Conservation (phyloP, 2,329 filamentous ascomycete genomes). For the Aspergillus udagawae region DNA sequence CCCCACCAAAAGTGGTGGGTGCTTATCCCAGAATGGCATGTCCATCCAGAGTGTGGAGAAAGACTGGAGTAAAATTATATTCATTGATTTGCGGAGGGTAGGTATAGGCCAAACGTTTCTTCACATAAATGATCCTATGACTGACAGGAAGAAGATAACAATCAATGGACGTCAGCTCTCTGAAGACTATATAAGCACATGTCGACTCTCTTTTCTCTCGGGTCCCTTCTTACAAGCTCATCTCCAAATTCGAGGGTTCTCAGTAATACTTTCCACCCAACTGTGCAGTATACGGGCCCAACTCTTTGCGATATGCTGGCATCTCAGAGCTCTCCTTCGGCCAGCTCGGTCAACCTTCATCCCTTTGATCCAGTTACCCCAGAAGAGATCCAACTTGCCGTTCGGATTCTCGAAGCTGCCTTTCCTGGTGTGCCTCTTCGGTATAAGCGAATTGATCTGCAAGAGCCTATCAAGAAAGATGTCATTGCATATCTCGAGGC, state of each 20-base stretch:
- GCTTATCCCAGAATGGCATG: conserved; percentile 24
- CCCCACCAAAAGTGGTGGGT: not conserved
- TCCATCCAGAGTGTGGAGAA: conserved; percentile 19
- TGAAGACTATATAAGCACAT: not conserved
- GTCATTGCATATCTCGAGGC: conserved; percentile 59
- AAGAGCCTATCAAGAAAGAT: conserved; percentile 60
- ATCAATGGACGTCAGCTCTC: not conserved
- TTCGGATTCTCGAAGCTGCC: conserved; percentile 31
- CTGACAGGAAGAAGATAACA: not conserved
- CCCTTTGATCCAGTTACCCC: conserved; percentile 39
- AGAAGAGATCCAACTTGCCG: conserved; percentile 34
- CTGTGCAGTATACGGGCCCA: not conserved
- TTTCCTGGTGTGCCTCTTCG: conserved; percentile 37
- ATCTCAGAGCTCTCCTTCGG: conserved; percentile 9
- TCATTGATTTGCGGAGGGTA: not conserved
- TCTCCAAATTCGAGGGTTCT: not conserved
- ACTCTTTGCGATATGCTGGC: not conserved
- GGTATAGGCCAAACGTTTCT: not conserved
- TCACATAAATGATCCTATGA: not conserved
- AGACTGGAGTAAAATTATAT: not conserved
- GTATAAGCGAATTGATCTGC: conserved; percentile 64
- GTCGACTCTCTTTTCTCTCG: not conserved
- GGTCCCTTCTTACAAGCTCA: not conserved
- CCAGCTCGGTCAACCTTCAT: conserved; percentile 22
- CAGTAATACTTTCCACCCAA: not conserved